These are phyloP conservation scores for Saccharomyces hybrid DNA, from an alignment of 1,139 yeast genomes.

Conservation along the genomic window DNA sequence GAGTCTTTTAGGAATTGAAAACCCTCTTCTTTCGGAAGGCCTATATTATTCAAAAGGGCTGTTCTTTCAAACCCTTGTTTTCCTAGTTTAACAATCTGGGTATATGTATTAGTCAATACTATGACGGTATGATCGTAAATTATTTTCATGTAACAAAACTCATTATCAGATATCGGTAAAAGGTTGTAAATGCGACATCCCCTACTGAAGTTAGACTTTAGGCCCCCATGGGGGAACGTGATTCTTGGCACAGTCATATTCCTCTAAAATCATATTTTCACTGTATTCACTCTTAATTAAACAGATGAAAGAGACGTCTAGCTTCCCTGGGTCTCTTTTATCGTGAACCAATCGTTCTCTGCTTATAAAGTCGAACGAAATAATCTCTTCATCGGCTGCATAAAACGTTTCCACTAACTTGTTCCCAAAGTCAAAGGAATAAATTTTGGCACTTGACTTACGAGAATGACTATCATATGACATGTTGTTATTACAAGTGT, in stretches of 20 bases:
- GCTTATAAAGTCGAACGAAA: not conserved
- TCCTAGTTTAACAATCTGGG: not conserved
- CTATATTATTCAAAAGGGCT: not conserved
- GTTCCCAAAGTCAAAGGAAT: not conserved
- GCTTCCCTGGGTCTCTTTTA: not conserved
- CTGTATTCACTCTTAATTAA: not conserved
- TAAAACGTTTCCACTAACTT: not conserved
- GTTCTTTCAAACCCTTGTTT: not conserved
- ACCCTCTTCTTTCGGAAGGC: not conserved
- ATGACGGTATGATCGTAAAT: not conserved
- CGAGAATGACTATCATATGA: not conserved
- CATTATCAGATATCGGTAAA: not conserved
- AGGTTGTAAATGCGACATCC: not conserved
- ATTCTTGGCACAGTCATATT: not conserved
- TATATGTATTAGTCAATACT: not conserved
- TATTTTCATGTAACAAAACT: not conserved
- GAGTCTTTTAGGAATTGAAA: not conserved
- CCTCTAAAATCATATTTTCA: not conserved
- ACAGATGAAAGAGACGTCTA: not conserved
- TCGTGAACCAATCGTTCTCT: not conserved
- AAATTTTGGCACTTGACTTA: not conserved
- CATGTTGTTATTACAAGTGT: not conserved
- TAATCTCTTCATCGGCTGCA: not conserved
- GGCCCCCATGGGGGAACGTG: not conserved
- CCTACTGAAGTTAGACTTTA: not conserved